Evolutionary conservation across 805 yeast genomes (phyloP).

Genomic region (Ogataea ganodermae): DNA sequence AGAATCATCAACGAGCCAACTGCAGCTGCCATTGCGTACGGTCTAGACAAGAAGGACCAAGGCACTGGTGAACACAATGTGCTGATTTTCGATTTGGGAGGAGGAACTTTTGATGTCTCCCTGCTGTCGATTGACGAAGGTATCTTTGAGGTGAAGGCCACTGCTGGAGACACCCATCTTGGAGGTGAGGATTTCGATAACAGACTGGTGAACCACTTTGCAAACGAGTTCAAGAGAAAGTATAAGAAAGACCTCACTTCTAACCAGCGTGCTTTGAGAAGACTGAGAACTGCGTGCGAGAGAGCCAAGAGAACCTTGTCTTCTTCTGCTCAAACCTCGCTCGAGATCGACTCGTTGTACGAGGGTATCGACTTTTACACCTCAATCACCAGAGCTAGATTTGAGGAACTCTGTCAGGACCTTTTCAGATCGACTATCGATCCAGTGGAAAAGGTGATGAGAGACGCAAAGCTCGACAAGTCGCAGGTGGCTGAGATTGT

Average conservation of each 20-base stretch:
- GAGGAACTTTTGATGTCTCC: conserved; percentile 98
- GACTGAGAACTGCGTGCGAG: conserved; percentile 98
- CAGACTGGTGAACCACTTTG: conserved; percentile 93
- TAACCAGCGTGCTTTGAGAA: conserved; percentile 96
- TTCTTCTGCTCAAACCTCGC: conserved; percentile 91
- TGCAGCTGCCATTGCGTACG: conserved; percentile 97
- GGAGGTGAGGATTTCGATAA: conserved; percentile 99
- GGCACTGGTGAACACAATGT: conserved; percentile 75
- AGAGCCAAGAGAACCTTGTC: conserved; percentile 98
- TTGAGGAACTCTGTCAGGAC: conserved; percentile 94
- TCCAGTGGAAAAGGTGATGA: conserved; percentile 93
- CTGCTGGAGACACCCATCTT: conserved; percentile 88
- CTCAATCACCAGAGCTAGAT: conserved; percentile 95
- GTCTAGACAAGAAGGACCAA: conserved; percentile 75
- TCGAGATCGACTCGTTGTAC: conserved; percentile 92
- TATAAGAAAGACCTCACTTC: conserved; percentile 89
- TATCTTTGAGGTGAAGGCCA: conserved; percentile 94
- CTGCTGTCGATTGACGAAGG: conserved; percentile 91
- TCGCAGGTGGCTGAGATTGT: conserved; percentile 89
- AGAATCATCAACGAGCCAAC: conserved; percentile 97
- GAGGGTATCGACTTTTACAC: conserved; percentile 98
- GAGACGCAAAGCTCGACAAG: conserved; percentile 89
- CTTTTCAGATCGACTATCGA: conserved; percentile 91
- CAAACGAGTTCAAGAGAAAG: conserved; percentile 96
- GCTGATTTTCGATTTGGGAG: conserved; percentile 92